A percentile compares a stretch with the other conserved stretches of the same genome.
These are phyloP conservation scores for Phytopythium mirpurense DNA, from an alignment of 352 stramenopile genomes.

Conservation along the genomic window DNA sequence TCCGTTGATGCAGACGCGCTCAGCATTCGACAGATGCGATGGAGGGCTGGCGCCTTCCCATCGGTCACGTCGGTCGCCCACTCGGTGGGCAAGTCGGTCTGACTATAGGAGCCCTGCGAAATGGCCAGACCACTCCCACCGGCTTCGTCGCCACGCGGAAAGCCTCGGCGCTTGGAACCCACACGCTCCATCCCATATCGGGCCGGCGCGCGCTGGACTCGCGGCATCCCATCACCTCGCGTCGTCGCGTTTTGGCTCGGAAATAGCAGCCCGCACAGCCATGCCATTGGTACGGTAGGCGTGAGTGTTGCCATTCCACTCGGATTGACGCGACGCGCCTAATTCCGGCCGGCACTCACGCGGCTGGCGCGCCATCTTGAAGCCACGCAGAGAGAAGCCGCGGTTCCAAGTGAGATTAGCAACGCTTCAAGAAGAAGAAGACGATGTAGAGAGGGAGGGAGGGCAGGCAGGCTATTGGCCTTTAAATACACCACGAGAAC, in stretches of 20 bases:
- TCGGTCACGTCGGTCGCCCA: not conserved
- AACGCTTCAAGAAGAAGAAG: not conserved
- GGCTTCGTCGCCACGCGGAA: not conserved
- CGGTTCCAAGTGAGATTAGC: conserved; percentile 1
- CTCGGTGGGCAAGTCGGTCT: no score
- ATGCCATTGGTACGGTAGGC: not conserved
- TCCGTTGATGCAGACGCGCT: no score
- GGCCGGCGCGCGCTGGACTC: not conserved
- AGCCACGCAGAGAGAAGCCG: not conserved
- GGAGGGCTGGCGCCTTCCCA: not conserved
- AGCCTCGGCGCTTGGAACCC: not conserved
- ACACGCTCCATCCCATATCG: conserved; percentile 2
- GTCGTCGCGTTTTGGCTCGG: not conserved
- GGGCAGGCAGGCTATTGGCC: no score
- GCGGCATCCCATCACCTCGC: conserved; percentile 1
- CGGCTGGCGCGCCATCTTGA: not conserved
- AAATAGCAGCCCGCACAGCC: not conserved
- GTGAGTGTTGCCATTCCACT: not conserved
- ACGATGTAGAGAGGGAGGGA: no score
- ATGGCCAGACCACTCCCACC: not conserved
- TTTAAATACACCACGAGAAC: not conserved
- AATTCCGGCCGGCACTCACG: not conserved
- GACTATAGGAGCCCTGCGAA: not conserved
- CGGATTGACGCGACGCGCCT: not conserved
- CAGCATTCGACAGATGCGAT: not conserved